phyloP scores from a whole-genome alignment of 2,329 filamentous ascomycete genomes.

The Helotiales sp. region DNA sequence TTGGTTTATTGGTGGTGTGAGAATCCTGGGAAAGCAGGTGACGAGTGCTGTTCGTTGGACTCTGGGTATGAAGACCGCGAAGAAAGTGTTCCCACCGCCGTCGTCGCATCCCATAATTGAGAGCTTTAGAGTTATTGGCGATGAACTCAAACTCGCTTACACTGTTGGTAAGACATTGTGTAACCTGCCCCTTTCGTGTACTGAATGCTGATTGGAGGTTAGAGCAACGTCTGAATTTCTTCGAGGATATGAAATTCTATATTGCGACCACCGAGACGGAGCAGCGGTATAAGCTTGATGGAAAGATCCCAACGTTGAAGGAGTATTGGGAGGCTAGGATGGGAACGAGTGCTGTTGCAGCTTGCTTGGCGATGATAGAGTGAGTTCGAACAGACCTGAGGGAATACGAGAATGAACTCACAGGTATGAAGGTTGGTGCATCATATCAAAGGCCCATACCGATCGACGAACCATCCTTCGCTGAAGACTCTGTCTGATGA shows the following conservation, averaged over 20 bases:
- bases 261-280: slow-evolving; percentile 33
- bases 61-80: background rate
- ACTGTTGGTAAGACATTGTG: slow-evolving; percentile 19
- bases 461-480: slow-evolving; percentile 22
- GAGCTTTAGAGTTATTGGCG: slow-evolving; percentile 34
- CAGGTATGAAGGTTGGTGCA: slow-evolving; percentile 4
- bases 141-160: slow-evolving; percentile 28
- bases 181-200: background rate
- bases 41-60: slow-evolving; percentile 14
- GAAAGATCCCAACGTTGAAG: slow-evolving; percentile 29
- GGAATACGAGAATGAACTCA: background rate
- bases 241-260: slow-evolving; percentile 32
- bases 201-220: background rate
- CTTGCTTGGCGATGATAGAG: slow-evolving; percentile 30
- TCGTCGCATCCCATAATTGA: slow-evolving; percentile 26
- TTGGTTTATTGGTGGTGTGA: background rate
- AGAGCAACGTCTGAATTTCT: slow-evolving; percentile 30
- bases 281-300: slow-evolving; percentile 28
- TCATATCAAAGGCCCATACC: slow-evolving; percentile 20
- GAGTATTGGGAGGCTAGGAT: slow-evolving; percentile 36
- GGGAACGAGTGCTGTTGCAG: slow-evolving; percentile 37
- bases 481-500: slow-evolving; percentile 34
- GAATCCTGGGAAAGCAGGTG: background rate
- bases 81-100: background rate
- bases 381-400: slow-evolving; percentile 18